These are phyloP conservation scores for Rhynchospora pubera DNA, from an alignment of 176 grass and related monocot species.

Conservation along the genomic window DNA sequence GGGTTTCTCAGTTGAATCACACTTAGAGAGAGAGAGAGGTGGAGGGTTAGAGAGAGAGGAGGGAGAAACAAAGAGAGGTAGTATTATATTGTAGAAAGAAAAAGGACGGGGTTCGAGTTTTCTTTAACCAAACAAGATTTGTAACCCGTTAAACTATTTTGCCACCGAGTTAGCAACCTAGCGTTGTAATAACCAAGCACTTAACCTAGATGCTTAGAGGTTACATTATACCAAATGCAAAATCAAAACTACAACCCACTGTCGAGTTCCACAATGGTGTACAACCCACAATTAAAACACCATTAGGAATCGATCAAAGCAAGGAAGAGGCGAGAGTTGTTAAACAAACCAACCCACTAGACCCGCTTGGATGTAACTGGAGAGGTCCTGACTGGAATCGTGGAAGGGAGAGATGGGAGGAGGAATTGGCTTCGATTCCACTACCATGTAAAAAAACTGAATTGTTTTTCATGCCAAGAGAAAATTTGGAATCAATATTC, in stretches of 20 bases:
- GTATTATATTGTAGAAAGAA: background rate
- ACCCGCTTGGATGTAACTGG: background rate
- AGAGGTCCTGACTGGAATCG: background rate
- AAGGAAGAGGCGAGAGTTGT: background rate
- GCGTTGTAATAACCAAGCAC: background rate
- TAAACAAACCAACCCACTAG: background rate
- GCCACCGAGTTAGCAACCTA: background rate
- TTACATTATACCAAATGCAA: background rate
- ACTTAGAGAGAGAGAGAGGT: background rate
- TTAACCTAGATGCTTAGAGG: conserved; percentile 17
- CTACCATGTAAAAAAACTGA: background rate
- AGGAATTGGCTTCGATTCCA: conserved; percentile 1
- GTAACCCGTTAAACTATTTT: conserved; percentile 6
- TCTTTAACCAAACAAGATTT: conserved; percentile 11
- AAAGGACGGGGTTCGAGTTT: background rate
- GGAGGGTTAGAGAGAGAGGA: background rate
- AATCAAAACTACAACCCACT: conserved; percentile 3
- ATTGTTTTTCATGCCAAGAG: background rate
- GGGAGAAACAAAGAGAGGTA: background rate
- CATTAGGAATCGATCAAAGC: background rate
- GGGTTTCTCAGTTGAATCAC: background rate
- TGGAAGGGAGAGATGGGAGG: background rate
- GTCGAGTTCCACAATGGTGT: conserved; percentile 8
- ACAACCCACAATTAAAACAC: background rate
- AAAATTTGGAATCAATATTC: conserved; percentile 16